A percentile compares a stretch with the other conserved stretches of the same genome.
Conservation (phyloP, 1,139 yeast species). For the Yamadazyma atlantica region DNA sequence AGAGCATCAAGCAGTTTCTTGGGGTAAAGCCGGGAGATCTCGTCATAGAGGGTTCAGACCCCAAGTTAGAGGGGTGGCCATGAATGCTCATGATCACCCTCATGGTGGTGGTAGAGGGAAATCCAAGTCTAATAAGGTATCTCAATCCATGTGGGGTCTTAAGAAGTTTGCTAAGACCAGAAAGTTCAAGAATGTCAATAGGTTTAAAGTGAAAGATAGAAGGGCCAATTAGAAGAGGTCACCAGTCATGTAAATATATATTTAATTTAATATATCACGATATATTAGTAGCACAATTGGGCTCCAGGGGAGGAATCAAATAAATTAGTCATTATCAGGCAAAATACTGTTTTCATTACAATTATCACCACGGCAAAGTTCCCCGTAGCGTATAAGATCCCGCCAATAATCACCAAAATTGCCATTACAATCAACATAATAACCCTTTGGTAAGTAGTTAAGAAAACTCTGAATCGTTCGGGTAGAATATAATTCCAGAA, state of each 20-base stretch:
- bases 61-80: slow-evolving; percentile 95
- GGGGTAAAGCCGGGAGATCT: slow-evolving; percentile 97
- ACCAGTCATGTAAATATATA: slow-evolving; percentile 9
- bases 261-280: no score
- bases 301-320: not conserved
- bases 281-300: not conserved
- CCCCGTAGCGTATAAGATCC: slow-evolving; percentile 19
- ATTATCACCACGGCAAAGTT: slow-evolving; percentile 13
- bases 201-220: slow-evolving; percentile 83
- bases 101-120: slow-evolving; percentile 99
- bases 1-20: slow-evolving; percentile 83
- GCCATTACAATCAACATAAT: slow-evolving; percentile 7
- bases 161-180: slow-evolving; percentile 95
- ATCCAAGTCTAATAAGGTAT: slow-evolving; percentile 90
- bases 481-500: slow-evolving; percentile 13
- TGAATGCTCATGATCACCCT: slow-evolving; percentile 98
- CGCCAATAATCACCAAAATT: slow-evolving; percentile 9
- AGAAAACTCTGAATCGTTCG: slow-evolving; percentile 7
- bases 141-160: slow-evolving; percentile 97
- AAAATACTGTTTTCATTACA: slow-evolving; percentile 11
- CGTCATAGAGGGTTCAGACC: slow-evolving; percentile 95
- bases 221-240: slow-evolving; percentile 31
- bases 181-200: slow-evolving; percentile 81
- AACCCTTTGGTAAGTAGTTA: slow-evolving; percentile 3
- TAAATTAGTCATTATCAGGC: slow-evolving; percentile 1